Percentiles rank a stretch among this genome's conserved stretches.
Conservation (phyloP, 2,329 filamentous ascomycete species). For the Penicillium capsulatum region DNA sequence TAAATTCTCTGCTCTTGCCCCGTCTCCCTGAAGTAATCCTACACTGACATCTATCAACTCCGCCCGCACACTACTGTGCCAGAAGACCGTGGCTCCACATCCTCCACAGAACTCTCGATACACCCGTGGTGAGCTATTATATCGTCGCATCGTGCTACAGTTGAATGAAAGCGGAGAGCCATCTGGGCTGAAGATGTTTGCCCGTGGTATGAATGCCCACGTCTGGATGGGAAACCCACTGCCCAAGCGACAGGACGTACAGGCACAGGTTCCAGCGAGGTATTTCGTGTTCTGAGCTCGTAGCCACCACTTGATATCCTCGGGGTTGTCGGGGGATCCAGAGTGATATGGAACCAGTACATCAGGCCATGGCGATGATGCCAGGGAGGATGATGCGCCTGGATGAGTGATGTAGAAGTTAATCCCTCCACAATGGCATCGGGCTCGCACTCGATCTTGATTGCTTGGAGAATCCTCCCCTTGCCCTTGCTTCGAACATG, state of each 20-base stretch:
- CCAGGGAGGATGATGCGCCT: conserved; percentile 42
- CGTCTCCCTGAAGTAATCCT: conserved; percentile 52
- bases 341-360: conserved; percentile 49
- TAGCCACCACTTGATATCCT: conserved; percentile 59
- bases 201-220: conserved; percentile 63
- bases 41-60: conserved; percentile 61
- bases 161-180: conserved; percentile 34
- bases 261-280: conserved; percentile 58
- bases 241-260: conserved; percentile 57
- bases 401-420: conserved; percentile 57
- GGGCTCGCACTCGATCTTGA: conserved; percentile 37
- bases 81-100: conserved; percentile 64
- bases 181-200: conserved; percentile 51
- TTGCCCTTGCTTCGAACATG: not conserved
- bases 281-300: conserved; percentile 48
- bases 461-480: not conserved
- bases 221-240: conserved; percentile 61
- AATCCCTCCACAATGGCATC: conserved; percentile 55
- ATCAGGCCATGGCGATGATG: conserved; percentile 52
- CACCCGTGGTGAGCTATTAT: conserved; percentile 52
- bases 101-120: conserved; percentile 57
- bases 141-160: conserved; percentile 47
- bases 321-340: conserved; percentile 41
- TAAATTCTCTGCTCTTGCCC: conserved; percentile 56
- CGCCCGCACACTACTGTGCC: conserved; percentile 52